phyloP scores from a whole-genome alignment of 1,284 basidiomycete species.

The Boletellus deceptivus region DNA sequence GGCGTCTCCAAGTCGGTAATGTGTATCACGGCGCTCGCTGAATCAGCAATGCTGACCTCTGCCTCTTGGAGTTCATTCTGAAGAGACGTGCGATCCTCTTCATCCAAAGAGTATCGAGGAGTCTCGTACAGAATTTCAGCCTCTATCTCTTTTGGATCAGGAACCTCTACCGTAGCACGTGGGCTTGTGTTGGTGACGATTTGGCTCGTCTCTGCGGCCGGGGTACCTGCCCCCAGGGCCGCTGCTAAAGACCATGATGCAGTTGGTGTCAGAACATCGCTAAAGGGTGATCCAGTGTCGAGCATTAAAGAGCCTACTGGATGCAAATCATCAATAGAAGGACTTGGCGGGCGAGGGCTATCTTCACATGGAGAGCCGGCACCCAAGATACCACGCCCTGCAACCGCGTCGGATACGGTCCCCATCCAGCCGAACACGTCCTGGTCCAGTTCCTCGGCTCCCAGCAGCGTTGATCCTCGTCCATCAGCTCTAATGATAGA shows the following conservation, averaged over 20 bases:
- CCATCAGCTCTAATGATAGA: background rate
- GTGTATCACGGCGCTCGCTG: no score
- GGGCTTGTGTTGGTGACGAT: background rate
- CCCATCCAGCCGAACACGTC: background rate
- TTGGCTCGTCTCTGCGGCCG: background rate
- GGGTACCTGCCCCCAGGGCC: background rate
- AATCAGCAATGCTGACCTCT: background rate
- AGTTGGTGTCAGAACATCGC: background rate
- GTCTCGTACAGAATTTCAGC: slow-evolving; percentile 1
- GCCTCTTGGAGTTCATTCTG: background rate
- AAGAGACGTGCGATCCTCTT: background rate
- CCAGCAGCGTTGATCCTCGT: background rate
- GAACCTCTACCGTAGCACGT: background rate
- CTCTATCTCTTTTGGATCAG: background rate
- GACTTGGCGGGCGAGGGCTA: background rate
- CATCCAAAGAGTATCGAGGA: background rate
- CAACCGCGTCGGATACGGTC: background rate
- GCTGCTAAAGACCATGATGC: background rate
- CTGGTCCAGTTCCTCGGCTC: background rate
- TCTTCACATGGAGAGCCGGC: background rate
- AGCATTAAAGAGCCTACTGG: background rate
- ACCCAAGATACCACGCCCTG: background rate
- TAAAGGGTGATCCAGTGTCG: background rate
- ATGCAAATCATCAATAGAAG: background rate
- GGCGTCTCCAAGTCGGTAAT: background rate